Evolutionary conservation across 1,139 yeast genomes (phyloP), one percentile per base, ranked within the genome.

Genomic region (Geotrichum bryndzae): DNA sequence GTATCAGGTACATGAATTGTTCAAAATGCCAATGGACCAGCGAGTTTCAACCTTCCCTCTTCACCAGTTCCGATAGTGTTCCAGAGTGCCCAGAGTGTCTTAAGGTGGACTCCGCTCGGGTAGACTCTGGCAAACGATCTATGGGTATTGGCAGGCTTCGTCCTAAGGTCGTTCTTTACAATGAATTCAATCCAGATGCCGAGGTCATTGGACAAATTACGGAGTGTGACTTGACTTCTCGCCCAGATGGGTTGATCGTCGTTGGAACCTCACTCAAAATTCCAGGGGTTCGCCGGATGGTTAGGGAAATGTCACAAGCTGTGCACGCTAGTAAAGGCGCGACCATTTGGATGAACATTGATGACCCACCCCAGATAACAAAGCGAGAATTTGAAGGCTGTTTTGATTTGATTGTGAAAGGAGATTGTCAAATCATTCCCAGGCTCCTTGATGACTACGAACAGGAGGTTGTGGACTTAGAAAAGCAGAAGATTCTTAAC

Each of bases 211-310:
- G 96, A 1, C 82, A 83, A 61, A 86, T 92, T 1, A 81, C 91
- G 3, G 85, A 82, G 64, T 76, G 79, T 7, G 97, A 90, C 73
- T 73, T 89, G 59, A 80, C 80, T 67, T 75, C 83, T 54, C 82
- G 79, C 64, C 92, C 95, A 0, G 97, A 90, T 71, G 84, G 91
- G 68, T 76, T 90, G 60, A 77, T 90, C 23, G 88, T 90, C 52
- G 92, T 88, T 73, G 97, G 97, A 1, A 90, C 97, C 0, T 86
- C 96, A 1, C 76, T 90, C 61, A 87, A 87, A 70, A 94, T 90
- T 23, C 96, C 95, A 22, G 96, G 96, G 0, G 96, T 90, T 11
- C 82, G 86, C 71, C 81, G 88, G 67, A 76, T 90, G 64, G 94
- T 89, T 15, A 84, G 84, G 67, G 87, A 85, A 65, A 77, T 90